Base-by-base conservation (phyloP, 177 flowering plant genomes). In the Vitis hybrid region DNA sequence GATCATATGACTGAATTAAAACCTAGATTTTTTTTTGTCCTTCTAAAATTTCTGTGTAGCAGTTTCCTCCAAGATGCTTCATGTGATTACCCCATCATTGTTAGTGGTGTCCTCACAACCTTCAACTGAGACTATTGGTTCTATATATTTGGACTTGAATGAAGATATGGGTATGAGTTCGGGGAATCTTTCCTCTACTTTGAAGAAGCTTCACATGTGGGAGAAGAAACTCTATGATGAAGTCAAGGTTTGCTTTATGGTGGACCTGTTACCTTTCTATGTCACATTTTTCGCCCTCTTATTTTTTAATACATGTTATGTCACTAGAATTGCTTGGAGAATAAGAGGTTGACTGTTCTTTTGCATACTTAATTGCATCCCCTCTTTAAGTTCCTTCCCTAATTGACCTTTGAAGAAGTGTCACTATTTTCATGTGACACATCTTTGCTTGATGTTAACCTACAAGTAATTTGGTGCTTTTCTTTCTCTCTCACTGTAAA, bases 151-250 rank as follows among this genome's bases (percentile, higher is more conserved):
- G n/a, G 64, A 19, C 9, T 18, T 60, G 18, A 66, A 54, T 13
- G 70, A 75, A 32, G 74, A 55, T 52, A 18, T 32, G 63, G 65
- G 26, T 2, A 14, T 56, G 69, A 64, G 34, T 15, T 61, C 79
- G 0, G 54, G 40, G 60, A 74, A 69, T 66, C 61, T 82, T 4
- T 71, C 78, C 10, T 72, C 78, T 10, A 74, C 73, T 40, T 18
- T 82, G 67, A 66, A 61, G 67, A 82, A 77, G 70, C 80, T 82
- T 34, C 72, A 45, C 40, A 15, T 77, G 65, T 82, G 84, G 84
- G 84, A 82, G 75, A 76, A 75, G 66, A 82, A 82, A 51, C 84
- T 82, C 17, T 70, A 77, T 15, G 51, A 72, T 23, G 84, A 82
- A 72, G 84, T 82, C 67, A 79, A 81, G 78, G 84, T 79, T 52